Conservation (phyloP, 345 rosid species). For the Lepidium sativum region DNA sequence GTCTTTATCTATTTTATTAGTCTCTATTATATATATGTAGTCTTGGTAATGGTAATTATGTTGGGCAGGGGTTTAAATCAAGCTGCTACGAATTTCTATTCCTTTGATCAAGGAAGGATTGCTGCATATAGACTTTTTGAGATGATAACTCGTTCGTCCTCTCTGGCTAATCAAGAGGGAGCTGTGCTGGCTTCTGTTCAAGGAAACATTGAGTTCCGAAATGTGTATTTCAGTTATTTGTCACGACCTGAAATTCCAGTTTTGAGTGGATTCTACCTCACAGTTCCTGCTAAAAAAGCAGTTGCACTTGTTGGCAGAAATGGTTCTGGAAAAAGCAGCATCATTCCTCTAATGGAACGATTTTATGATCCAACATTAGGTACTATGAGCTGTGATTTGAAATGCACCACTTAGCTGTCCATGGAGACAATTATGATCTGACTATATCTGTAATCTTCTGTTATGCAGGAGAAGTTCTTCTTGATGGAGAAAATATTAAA, state of each 20-base stretch:
- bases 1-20: conserved; percentile 1
- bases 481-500: conserved; percentile 94
- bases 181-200: conserved; percentile 43
- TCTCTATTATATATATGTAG: conserved; percentile 29
- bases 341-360: conserved; percentile 95
- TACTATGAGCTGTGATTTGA: conserved; percentile 26
- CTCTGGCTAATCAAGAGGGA: conserved; percentile 70
- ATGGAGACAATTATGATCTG: conserved; percentile 9
- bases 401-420: conserved; percentile 1
- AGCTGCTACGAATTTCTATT: conserved; percentile 96
- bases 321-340: conserved; percentile 98
- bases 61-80: conserved; percentile 81
- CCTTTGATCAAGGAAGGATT: conserved; percentile 98
- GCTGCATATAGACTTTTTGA: conserved; percentile 97
- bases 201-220: conserved; percentile 98
- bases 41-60: conserved; percentile 13
- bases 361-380: conserved; percentile 99
- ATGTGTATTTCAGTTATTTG: conserved; percentile 94
- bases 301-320: conserved; percentile 99
- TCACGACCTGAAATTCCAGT: conserved; percentile 98
- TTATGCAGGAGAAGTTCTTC: conserved; percentile 92
- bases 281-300: conserved; percentile 91
- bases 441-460: conserved; percentile 8
- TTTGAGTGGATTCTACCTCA: conserved; percentile 94
- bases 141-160: conserved; percentile 94